Conservation (phyloP, 768 basidiomycete species). For the Suillus decipiens region DNA sequence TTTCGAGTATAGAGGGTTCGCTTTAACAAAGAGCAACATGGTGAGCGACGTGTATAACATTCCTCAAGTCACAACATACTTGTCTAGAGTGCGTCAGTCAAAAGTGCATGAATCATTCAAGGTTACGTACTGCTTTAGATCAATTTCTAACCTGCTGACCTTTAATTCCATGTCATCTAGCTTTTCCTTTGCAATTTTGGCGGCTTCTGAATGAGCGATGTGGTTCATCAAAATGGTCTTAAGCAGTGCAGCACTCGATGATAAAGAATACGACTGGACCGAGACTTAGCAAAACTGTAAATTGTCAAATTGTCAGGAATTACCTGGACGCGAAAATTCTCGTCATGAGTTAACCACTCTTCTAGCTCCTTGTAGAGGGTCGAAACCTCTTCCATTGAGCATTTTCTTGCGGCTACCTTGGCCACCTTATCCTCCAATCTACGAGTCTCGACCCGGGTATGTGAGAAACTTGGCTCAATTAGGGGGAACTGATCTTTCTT, state of each 20-base stretch:
- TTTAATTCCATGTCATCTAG: slow-evolving; percentile 63
- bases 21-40: slow-evolving; percentile 38
- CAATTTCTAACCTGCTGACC: slow-evolving; percentile 62
- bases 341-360: slow-evolving; percentile 68
- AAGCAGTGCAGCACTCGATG: slow-evolving; percentile 74
- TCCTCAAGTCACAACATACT: slow-evolving; percentile 44
- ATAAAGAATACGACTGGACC: slow-evolving; percentile 60
- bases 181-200: slow-evolving; percentile 64
- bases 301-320: slow-evolving; percentile 12
- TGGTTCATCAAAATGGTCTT: slow-evolving; percentile 84
- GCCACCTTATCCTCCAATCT: slow-evolving; percentile 78
- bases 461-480: slow-evolving; percentile 41
- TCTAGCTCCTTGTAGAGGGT: slow-evolving; percentile 76
- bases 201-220: slow-evolving; percentile 74
- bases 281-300: not conserved
- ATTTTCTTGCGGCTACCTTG: slow-evolving; percentile 79
- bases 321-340: slow-evolving; percentile 64
- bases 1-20: slow-evolving; percentile 63
- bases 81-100: slow-evolving; percentile 47
- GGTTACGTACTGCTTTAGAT: slow-evolving; percentile 65
- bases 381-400: slow-evolving; percentile 83
- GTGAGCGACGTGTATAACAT: slow-evolving; percentile 14
- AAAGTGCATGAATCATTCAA: slow-evolving; percentile 15
- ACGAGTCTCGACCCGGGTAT: slow-evolving; percentile 56
- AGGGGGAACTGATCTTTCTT: slow-evolving; percentile 50